A percentile compares a stretch with the other conserved stretches of the same genome.
phyloP scores from a whole-genome alignment of 2,329 filamentous ascomycete genomes.

The Stachybotrys chlorohalonatus region DNA sequence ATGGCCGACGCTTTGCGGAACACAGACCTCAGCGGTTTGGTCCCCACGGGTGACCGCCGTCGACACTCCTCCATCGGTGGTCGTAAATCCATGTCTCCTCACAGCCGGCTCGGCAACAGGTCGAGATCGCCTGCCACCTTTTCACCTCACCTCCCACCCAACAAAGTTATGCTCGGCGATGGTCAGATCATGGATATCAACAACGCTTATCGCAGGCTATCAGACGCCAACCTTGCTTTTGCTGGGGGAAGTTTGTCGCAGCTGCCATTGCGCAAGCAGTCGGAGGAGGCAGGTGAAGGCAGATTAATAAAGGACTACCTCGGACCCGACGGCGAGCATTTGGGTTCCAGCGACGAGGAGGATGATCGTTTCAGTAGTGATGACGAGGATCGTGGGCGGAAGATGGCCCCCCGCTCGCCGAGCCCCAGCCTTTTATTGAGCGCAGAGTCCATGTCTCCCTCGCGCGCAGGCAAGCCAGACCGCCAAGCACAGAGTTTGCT shows the following conservation, averaged over 20 bases:
- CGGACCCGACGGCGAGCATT: slow-evolving; percentile 55
- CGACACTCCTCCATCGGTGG: slow-evolving; percentile 29
- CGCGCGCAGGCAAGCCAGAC: slow-evolving; percentile 23
- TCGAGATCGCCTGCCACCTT: slow-evolving; percentile 27
- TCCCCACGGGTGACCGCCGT: slow-evolving; percentile 36
- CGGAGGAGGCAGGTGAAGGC: slow-evolving; percentile 33
- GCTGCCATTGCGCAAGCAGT: slow-evolving; percentile 47
- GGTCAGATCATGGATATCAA: slow-evolving; percentile 57
- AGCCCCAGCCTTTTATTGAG: slow-evolving; percentile 29
- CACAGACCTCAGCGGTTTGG: slow-evolving; percentile 38
- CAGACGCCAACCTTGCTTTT: slow-evolving; percentile 59
- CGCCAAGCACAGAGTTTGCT: slow-evolving; percentile 51
- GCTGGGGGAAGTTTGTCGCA: slow-evolving; percentile 55
- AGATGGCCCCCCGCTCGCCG: slow-evolving; percentile 38
- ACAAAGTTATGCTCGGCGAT: slow-evolving; percentile 45
- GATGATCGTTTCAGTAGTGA: slow-evolving; percentile 55
- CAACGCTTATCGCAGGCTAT: slow-evolving; percentile 61
- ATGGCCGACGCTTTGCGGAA: slow-evolving; percentile 47
- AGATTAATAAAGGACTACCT: slow-evolving; percentile 62
- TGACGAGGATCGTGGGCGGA: slow-evolving; percentile 59
- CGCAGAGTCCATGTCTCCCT: slow-evolving; percentile 21
- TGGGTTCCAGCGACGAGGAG: slow-evolving; percentile 64
- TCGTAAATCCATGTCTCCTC: slow-evolving; percentile 43
- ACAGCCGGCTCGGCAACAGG: slow-evolving; percentile 32
- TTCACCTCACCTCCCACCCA: slow-evolving; percentile 15